Evolutionary conservation across 768 basidiomycete species (phyloP).

Genomic region (Suillus clintonianus): DNA sequence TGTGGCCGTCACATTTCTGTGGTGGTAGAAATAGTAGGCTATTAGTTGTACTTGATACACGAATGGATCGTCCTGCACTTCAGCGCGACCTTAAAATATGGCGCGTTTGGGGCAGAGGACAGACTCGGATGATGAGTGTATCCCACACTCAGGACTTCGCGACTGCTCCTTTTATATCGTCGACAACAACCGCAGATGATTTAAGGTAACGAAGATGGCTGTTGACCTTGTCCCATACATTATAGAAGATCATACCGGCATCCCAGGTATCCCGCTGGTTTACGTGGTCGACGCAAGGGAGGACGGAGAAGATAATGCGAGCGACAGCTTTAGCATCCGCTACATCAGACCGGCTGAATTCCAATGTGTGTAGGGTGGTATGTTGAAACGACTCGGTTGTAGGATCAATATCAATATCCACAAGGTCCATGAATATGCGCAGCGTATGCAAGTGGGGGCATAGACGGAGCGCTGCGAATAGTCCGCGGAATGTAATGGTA

Average conservation of each 20-base stretch:
- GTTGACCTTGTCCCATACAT: neutral
- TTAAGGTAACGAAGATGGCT: neutral
- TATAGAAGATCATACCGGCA: neutral
- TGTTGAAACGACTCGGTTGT: neutral
- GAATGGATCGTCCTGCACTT: neutral
- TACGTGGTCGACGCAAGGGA: neutral
- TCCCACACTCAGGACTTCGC: neutral
- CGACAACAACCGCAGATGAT: neutral
- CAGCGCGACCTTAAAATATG: neutral
- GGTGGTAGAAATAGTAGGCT: neutral
- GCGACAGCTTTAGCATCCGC: neutral
- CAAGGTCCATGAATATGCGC: neutral
- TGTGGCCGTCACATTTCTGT: neutral
- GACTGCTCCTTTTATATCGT: neutral
- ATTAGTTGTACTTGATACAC: neutral
- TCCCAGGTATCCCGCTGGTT: neutral
- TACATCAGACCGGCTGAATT: neutral
- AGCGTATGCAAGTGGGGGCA: neutral
- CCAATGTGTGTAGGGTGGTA: neutral
- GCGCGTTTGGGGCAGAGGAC: neutral
- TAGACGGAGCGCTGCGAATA: neutral
- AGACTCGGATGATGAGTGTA: neutral
- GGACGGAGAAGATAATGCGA: neutral
- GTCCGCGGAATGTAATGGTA: neutral
- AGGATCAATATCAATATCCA: neutral